phyloP scores from a whole-genome alignment of 805 yeast genomes.

The Ogataea henricii region DNA sequence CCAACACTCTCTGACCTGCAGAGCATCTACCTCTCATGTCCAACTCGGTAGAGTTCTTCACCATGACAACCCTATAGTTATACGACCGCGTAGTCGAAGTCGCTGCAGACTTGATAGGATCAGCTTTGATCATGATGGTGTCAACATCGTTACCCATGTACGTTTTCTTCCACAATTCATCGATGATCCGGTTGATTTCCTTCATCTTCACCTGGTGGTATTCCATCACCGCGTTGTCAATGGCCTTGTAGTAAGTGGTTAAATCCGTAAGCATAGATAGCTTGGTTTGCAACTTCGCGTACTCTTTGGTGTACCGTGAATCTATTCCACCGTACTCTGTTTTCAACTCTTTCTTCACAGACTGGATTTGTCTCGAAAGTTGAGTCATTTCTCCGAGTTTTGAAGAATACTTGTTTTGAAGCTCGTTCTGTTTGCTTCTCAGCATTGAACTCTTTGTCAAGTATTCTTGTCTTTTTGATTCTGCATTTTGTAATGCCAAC shows the following conservation, averaged over 20 bases:
- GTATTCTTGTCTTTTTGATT: conserved; percentile 58
- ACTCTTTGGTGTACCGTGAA: conserved; percentile 61
- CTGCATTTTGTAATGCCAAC: conserved; percentile 49
- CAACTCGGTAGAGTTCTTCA: conserved; percentile 83
- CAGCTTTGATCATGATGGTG: conserved; percentile 82
- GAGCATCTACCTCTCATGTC: conserved; percentile 99
- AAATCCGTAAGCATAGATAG: conserved; percentile 78
- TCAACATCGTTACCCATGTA: conserved; percentile 96
- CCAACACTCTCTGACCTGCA: conserved; percentile 95
- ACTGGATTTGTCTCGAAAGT: conserved; percentile 66
- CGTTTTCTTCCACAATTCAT: conserved; percentile 91
- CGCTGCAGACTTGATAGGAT: conserved; percentile 46
- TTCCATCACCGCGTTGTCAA: conserved; percentile 92
- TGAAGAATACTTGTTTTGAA: conserved; percentile 69
- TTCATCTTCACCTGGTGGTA: conserved; percentile 90
- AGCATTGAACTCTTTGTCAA: conserved; percentile 57
- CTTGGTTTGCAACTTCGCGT: conserved; percentile 76
- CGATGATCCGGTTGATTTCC: conserved; percentile 83
- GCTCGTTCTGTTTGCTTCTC: conserved; percentile 48
- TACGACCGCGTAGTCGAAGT: conserved; percentile 59
- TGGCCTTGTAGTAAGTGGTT: conserved; percentile 75
- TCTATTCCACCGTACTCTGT: conserved; percentile 75
- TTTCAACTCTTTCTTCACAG: conserved; percentile 57
- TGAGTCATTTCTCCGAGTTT: conserved; percentile 86
- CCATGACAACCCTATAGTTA: conserved; percentile 94